Base-by-base conservation (phyloP, 2,329 filamentous ascomycete genomes). In the Ceratocystis alfenasii region DNA sequence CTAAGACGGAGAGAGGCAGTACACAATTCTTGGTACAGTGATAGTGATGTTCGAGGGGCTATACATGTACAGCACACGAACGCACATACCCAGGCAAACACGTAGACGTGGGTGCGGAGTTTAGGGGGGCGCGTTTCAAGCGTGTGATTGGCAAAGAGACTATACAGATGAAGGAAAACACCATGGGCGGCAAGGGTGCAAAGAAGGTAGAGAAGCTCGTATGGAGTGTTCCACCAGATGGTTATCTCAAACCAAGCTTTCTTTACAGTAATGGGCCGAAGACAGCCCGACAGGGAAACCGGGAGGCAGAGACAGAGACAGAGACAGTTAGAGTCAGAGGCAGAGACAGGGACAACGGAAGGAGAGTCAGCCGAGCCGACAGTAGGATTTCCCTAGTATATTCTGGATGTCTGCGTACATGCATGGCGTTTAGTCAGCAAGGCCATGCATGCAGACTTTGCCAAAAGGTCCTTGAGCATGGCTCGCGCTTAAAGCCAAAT, bases 211-310 rank as follows among this genome's bases (percentile, higher is more conserved):
- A 59, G 28, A 33, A 33, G 53, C 25, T 59, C 53, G 12, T 59
- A 17, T 17, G 53, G 3, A 59, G 53, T 59, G 53, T 59, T 33
- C 53, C 53, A 59, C 22, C n/a, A 30, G 15, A 63, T 41, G 8
- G 36, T 20, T 22, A 41, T 20, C 25, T 36, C 36, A 30, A 20
- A 50, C 25, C 46, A 55, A 57, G 62, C 61, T 63, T 63, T 63
- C 46, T 46, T 41, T 60, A 59, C 30, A 36, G 22, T 22, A 50
- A 65, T 28, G 57, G n/a, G 41, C 46, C 44, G 20, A 66, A 53
- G 33, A 62, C 22, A 4, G 45, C 17, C 28, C 28, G n/a, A 53
- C 17, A 65, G 25, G 30, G n/a, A 45, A 8, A 22, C 5, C 20
- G 22, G 46, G 20, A 53, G 25, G 30, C 25, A 17, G 28, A 20